phyloP scores from a whole-genome alignment of 2,329 filamentous ascomycete species.

The Coniochaeta hoffmannii region DNA sequence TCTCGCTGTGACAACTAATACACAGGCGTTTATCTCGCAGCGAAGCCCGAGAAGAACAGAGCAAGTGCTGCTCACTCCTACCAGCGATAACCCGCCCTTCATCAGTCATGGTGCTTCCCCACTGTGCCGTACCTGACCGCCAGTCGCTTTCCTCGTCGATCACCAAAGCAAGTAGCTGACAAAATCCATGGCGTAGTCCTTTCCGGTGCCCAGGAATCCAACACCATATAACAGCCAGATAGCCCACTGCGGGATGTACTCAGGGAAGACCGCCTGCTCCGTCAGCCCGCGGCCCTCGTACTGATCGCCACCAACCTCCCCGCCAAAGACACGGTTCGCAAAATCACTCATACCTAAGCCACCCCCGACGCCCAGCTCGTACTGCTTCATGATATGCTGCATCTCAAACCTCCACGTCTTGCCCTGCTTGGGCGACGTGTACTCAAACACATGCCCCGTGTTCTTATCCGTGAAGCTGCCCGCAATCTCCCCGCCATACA shows the following conservation, averaged over 20 bases:
- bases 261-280: conserved; percentile 1
- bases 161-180: conserved; percentile 3
- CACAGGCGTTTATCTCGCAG: no score
- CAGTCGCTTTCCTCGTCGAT: neutral
- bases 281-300: conserved; percentile 2
- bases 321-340: conserved; percentile 3
- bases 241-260: conserved; percentile 1
- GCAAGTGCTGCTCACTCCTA: neutral
- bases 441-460: conserved; percentile 1
- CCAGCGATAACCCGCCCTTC: neutral
- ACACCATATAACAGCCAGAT: conserved; percentile 2
- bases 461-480: neutral
- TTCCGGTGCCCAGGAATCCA: conserved; percentile 1
- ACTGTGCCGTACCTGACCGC: neutral
- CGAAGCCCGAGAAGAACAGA: no score
- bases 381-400: conserved; percentile 2
- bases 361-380: conserved; percentile 1
- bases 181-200: conserved; percentile 2
- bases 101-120: neutral
- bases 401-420: conserved; percentile 3
- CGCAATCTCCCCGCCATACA: neutral
- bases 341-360: conserved; percentile 1
- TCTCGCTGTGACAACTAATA: no score
- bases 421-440: neutral
- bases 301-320: neutral